Percentiles rank a stretch among this genome's conserved stretches.
phyloP scores from a whole-genome alignment of 2,329 filamentous ascomycete genomes.

The Epicoccum nigrum region DNA sequence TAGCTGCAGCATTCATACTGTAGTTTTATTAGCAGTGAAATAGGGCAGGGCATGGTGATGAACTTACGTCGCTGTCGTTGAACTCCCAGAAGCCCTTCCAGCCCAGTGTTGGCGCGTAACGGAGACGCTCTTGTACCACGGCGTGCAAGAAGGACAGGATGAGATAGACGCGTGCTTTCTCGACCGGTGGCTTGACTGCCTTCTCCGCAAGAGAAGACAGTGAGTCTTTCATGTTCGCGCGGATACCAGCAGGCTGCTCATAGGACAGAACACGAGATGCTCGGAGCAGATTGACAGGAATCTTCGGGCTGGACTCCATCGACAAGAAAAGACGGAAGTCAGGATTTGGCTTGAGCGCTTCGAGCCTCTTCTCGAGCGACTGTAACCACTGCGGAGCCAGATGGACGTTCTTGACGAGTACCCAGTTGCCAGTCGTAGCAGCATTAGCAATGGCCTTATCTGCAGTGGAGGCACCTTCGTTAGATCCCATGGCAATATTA shows the following conservation, averaged over 20 bases:
- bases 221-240: slow-evolving; percentile 98
- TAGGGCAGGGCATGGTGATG: not conserved
- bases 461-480: slow-evolving; percentile 87
- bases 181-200: slow-evolving; percentile 81
- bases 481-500: slow-evolving; percentile 99
- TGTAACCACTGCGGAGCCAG: slow-evolving; percentile 95
- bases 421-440: slow-evolving; percentile 91
- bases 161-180: slow-evolving; percentile 87
- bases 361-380: slow-evolving; percentile 94
- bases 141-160: slow-evolving; percentile 94
- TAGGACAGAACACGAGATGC: slow-evolving; percentile 96
- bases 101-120: slow-evolving; percentile 90
- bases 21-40: slow-evolving; percentile 39
- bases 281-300: slow-evolving; percentile 92
- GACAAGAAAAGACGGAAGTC: slow-evolving; percentile 96
- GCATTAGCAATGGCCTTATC: slow-evolving; percentile 96
- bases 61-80: slow-evolving; percentile 95
- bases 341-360: slow-evolving; percentile 89
- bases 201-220: slow-evolving; percentile 80
- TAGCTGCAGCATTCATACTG: slow-evolving; percentile 97
- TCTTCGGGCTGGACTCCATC: slow-evolving; percentile 97
- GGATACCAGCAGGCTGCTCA: slow-evolving; percentile 94
- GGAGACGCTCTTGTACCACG: slow-evolving; percentile 90
- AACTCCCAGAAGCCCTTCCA: slow-evolving; percentile 99
- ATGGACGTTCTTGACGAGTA: slow-evolving; percentile 98